phyloP scores from a whole-genome alignment of 1,139 yeast genomes.

The Lodderomyces jiufengensis region DNA sequence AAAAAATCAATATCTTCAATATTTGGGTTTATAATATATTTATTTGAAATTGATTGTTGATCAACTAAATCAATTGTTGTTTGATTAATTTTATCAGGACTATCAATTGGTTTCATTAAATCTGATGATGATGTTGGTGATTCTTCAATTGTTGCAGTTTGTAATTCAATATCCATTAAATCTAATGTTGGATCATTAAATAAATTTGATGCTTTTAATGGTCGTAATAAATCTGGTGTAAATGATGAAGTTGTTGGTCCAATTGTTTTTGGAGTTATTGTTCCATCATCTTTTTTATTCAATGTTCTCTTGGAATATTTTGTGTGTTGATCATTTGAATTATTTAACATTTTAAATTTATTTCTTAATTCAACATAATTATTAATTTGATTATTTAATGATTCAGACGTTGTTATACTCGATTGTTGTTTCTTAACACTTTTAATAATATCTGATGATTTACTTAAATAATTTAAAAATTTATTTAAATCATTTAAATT shows the following conservation, averaged over 20 bases:
- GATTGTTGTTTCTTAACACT: conserved; percentile 29
- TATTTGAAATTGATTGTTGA: conserved; percentile 1
- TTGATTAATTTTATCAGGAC: conserved; percentile 1
- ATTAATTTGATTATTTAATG: conserved; percentile 34
- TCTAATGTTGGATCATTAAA: conserved; percentile 15
- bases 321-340: neutral
- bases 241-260: conserved; percentile 3
- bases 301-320: too few species aligned
- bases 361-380: conserved; percentile 30
- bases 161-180: conserved; percentile 12
- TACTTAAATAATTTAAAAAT: conserved; percentile 39
- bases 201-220: conserved; percentile 19
- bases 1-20: conserved; percentile 14
- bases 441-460: conserved; percentile 38
- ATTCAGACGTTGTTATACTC: conserved; percentile 14
- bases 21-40: conserved; percentile 1
- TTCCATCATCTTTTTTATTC: neutral
- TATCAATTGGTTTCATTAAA: too few species aligned
- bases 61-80: conserved; percentile 2
- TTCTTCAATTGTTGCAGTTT: conserved; percentile 15
- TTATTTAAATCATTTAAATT: conserved; percentile 42
- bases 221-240: conserved; percentile 23
- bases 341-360: conserved; percentile 21
- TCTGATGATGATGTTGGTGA: conserved; percentile 4
- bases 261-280: neutral